Conservation (phyloP, 1,284 basidiomycete species). For the Agroathelia rolfsii region DNA sequence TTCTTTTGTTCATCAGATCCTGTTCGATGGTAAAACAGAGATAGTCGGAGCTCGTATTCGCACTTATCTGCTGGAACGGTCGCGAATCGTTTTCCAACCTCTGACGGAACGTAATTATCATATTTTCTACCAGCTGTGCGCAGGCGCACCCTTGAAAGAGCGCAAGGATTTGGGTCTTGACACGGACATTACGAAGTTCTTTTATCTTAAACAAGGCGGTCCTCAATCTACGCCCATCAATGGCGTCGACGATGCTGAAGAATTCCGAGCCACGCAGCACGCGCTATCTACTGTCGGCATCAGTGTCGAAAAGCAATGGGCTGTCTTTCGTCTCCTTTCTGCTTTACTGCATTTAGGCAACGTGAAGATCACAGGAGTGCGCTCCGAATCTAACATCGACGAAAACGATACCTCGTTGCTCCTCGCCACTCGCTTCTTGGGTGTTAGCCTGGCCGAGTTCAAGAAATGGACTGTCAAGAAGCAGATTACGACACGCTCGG, state of each 20-base stretch:
- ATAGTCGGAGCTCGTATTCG: constrained; percentile 97
- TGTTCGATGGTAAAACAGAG: constrained; percentile 91
- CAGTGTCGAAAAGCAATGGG: constrained; percentile 95
- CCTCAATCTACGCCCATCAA: constrained; percentile 75
- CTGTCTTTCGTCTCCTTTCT: constrained; percentile 90
- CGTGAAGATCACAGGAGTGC: constrained; percentile 76
- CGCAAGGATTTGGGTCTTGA: constrained; percentile 91
- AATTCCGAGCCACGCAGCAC: constrained; percentile 89
- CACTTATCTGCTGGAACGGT: constrained; percentile 95
- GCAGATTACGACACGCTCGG: constrained; percentile 88
- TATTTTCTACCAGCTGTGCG: constrained; percentile 99
- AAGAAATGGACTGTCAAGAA: constrained; percentile 99
- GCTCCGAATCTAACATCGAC: constrained; percentile 79
- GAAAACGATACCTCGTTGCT: constrained; percentile 79
- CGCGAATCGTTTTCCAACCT: constrained; percentile 95
- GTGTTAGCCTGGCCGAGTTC: constrained; percentile 88
- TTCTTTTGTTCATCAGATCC: constrained; percentile 59
- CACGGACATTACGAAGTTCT: constrained; percentile 78
- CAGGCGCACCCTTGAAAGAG: constrained; percentile 91
- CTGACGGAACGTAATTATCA: constrained; percentile 97
- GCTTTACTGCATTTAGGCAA: constrained; percentile 95
- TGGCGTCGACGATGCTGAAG: constrained; percentile 93
- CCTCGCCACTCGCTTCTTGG: constrained; percentile 82
- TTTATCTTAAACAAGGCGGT: constrained; percentile 92
- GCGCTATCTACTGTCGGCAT: constrained; percentile 96